Percentiles rank a stretch among this genome's conserved stretches.
Conservation (phyloP, 1,284 basidiomycete species). For the Trichosporon inkin region DNA sequence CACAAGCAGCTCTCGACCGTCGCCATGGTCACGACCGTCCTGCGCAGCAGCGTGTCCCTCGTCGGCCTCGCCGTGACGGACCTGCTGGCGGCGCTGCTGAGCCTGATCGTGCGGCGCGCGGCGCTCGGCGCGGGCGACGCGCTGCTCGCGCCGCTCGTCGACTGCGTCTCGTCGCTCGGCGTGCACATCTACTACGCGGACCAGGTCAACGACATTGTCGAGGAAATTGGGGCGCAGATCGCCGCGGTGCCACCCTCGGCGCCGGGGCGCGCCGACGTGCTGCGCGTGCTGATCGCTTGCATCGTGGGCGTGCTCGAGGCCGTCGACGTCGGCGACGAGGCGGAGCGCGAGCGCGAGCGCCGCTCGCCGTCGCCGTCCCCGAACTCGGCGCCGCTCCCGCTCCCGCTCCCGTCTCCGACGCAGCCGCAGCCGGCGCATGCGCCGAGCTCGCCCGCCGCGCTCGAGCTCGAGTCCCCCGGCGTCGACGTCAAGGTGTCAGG, state of each 20-base stretch:
- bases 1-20: conserved; percentile 66
- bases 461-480: conserved; percentile 29
- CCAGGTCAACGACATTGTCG: conserved; percentile 88
- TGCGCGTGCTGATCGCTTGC: conserved; percentile 54
- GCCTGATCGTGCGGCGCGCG: conserved; percentile 68
- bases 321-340: conserved; percentile 36
- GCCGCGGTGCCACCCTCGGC: conserved; percentile 50
- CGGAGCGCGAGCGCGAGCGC: conserved; percentile 23
- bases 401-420: too few relatives aligned
- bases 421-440: too few relatives aligned
- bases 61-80: conserved; percentile 90
- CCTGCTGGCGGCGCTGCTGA: conserved; percentile 71
- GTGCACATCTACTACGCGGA: conserved; percentile 93
- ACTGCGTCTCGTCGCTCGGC: conserved; percentile 71
- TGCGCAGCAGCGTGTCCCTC: conserved; percentile 74
- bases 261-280: conserved; percentile 61
- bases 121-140: conserved; percentile 63
- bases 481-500: conserved; percentile 27
- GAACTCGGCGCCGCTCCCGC: too few relatives aligned
- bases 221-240: conserved; percentile 75
- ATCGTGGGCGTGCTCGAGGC: conserved; percentile 42
- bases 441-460: too few relatives aligned
- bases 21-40: conserved; percentile 73
- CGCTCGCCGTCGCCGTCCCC: neutral
- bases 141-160: conserved; percentile 66